Conservation (phyloP, 1,284 basidiomycete genomes). For the Ustilago curta region DNA sequence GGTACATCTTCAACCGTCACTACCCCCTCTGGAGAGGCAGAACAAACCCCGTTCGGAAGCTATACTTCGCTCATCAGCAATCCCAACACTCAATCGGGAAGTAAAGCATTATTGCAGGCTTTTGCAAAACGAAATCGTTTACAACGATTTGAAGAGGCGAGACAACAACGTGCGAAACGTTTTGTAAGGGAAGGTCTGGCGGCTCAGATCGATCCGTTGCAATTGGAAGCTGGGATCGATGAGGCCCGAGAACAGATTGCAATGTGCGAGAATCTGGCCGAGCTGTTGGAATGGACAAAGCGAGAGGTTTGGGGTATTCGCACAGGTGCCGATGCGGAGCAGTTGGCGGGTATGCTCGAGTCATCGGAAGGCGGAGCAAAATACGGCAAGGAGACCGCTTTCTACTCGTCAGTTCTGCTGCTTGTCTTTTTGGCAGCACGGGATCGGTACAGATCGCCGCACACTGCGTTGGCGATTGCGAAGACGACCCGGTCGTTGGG, state of each 20-base stretch:
- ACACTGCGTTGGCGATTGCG: constrained; percentile 51
- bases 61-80: constrained; percentile 42
- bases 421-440: constrained; percentile 59
- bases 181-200: constrained; percentile 44
- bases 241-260: constrained; percentile 45
- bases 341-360: not conserved
- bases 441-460: constrained; percentile 54
- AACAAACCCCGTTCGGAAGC: constrained; percentile 35
- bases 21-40: not conserved
- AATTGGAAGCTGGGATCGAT: constrained; percentile 51
- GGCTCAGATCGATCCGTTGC: constrained; percentile 26
- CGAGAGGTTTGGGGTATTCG: constrained; percentile 47
- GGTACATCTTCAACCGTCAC: constrained; percentile 12
- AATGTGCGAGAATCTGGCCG: constrained; percentile 46
- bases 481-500: constrained; percentile 47
- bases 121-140: constrained; percentile 39
- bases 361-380: constrained; percentile 6
- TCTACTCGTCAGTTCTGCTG: constrained; percentile 60
- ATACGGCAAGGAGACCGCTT: constrained; percentile 57
- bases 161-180: constrained; percentile 19
- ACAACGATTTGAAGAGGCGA: constrained; percentile 23
- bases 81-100: constrained; percentile 24
- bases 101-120: constrained; percentile 27
- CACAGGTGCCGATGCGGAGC: not conserved
- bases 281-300: constrained; percentile 44